Conservation (phyloP, 2,329 filamentous ascomycete genomes). For the Emmonsia crescens region DNA sequence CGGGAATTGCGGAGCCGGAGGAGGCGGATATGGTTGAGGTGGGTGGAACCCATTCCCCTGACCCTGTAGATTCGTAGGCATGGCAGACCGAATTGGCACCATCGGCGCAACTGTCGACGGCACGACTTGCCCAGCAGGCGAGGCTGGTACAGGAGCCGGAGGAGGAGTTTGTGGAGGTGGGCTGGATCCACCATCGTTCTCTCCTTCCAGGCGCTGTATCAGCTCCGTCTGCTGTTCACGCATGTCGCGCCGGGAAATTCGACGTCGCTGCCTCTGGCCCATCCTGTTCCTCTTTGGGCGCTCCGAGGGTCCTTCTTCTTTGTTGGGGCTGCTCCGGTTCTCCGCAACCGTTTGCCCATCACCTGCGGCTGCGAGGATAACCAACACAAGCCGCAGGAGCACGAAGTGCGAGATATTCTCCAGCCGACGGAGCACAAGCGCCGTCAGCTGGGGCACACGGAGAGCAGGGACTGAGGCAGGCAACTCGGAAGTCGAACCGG, state of each 20-base stretch:
- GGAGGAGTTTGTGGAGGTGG: conserved; percentile 3
- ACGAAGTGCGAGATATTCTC: conserved; percentile 14
- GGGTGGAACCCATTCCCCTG: conserved; percentile 3
- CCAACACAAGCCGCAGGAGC: conserved; percentile 7
- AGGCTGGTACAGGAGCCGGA: neutral
- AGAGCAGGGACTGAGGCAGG: conserved; percentile 14
- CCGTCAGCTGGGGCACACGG: conserved; percentile 11
- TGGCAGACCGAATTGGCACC: neutral
- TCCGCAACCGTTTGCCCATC: conserved; percentile 6
- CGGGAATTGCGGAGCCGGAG: neutral
- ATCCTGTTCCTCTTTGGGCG: conserved; percentile 4
- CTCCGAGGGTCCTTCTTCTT: neutral
- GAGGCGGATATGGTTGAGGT: conserved; percentile 6
- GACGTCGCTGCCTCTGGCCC: conserved; percentile 8
- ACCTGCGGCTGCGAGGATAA: conserved; percentile 4
- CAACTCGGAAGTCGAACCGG: conserved; percentile 8
- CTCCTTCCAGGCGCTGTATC: conserved; percentile 3
- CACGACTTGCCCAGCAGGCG: neutral
- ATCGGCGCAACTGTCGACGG: neutral
- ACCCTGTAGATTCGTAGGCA: neutral
- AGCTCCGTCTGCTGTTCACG: conserved; percentile 7
- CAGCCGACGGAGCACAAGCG: conserved; percentile 14
- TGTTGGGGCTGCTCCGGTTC: conserved; percentile 4
- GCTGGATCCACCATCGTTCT: conserved; percentile 2
- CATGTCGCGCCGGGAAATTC: conserved; percentile 5